Base-by-base conservation (phyloP, 192 early-diverging fungal species). In the Backusella australiensis region DNA sequence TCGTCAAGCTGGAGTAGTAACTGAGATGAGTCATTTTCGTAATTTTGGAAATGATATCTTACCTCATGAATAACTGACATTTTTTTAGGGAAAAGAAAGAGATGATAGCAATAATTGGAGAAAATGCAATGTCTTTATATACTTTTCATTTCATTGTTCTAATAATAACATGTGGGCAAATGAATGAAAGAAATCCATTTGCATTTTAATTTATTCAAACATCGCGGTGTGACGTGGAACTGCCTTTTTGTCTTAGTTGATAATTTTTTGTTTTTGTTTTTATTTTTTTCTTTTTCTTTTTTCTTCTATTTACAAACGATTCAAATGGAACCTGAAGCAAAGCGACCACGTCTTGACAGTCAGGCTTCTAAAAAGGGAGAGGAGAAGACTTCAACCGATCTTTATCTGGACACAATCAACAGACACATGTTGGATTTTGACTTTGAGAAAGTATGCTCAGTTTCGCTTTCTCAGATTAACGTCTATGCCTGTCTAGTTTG, bases 401-500 rank as follows among this genome's bases (percentile, higher is more conserved):
- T 94, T 67, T 95, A 92, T 69, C 84, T 96, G 38, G 95, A 96
- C 78, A 94, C 95, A 3, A 91, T 98, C 69, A 90, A 96, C 74
- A 86, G 97, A 11, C 84, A 89, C 72, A 88, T 89, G 83, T 87
- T 99, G 35, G 97, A 99, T 85, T 99, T 99, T 89, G 97, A 99
- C 79, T 99, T 99, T 84, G 97, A 99, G 80, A 96, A 98, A 71
- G 90, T 97, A 23, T 99, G 97, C 83, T 96, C 94, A 3, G 95
- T 99, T 1, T 97, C 96, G 34, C 87, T 99, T 49, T 93, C 93
- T 36, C 94, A 96, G 74, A 80, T 93, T 80, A 99, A 99, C 69
- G 94, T 99, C 0, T 99, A 99, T 78, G 94, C 96, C 0, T 99
- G 97, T 81, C 89, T 99, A 7, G 93, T 96, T 6, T 99, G 97